These are phyloP conservation scores for Septoria linicola DNA, from an alignment of 2,329 filamentous ascomycete genomes.

Conservation along the genomic window DNA sequence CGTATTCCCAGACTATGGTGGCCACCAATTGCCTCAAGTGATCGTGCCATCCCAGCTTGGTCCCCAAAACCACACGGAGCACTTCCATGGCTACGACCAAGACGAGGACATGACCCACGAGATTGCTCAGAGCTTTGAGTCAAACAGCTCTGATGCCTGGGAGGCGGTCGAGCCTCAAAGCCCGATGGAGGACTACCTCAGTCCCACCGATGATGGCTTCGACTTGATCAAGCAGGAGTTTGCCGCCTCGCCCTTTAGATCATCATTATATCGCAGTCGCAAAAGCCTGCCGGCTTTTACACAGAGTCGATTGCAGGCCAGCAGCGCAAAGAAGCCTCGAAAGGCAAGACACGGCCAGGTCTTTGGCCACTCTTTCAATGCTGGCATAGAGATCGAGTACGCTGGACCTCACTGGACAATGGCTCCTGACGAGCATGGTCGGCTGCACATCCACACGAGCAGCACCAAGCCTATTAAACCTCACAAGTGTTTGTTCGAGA, in stretches of 20 bases:
- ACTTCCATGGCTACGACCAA: constrained; percentile 20
- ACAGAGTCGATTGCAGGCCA: no score
- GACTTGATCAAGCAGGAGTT: not conserved
- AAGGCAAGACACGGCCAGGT: no score
- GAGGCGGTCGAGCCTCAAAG: constrained; percentile 20
- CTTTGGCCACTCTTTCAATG: no score
- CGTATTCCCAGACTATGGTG: constrained; percentile 12
- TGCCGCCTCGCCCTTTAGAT: not conserved
- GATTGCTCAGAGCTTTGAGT: constrained; percentile 21
- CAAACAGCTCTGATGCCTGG: constrained; percentile 15
- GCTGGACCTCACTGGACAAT: no score
- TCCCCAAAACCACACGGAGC: constrained; percentile 23
- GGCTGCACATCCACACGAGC: no score
- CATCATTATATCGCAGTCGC: not conserved
- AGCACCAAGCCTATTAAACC: constrained; percentile 17
- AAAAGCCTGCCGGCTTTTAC: no score
- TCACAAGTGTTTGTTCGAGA: constrained; percentile 21
- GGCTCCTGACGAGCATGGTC: no score
- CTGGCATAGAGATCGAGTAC: no score
- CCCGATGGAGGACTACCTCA: constrained; percentile 24
- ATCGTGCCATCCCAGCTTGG: constrained; percentile 32
- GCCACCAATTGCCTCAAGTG: constrained; percentile 17
- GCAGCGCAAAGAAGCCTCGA: no score
- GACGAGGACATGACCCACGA: constrained; percentile 12
- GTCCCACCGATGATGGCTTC: constrained; percentile 28